A percentile compares a stretch with the other conserved stretches of the same genome.
Conservation (phyloP, 2,329 filamentous ascomycete genomes). For the Aspergillus sp. region DNA sequence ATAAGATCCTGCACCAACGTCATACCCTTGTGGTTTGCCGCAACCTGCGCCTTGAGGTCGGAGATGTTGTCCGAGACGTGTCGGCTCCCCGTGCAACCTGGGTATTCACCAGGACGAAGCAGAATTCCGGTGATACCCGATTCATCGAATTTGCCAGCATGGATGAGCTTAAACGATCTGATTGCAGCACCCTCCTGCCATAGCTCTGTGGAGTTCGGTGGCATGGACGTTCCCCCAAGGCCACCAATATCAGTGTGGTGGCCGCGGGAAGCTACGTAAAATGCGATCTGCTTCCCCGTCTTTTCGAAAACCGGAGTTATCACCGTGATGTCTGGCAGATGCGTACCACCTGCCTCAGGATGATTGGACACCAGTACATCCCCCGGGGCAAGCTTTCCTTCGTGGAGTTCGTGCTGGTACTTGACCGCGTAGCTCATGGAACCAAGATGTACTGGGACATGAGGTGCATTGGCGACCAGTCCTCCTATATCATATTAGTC, state of each 20-base stretch:
- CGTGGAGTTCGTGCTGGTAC: slow-evolving; percentile 74
- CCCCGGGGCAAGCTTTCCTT: slow-evolving; percentile 69
- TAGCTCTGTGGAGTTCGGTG: slow-evolving; percentile 39
- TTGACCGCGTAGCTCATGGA: slow-evolving; percentile 79
- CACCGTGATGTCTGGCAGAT: slow-evolving; percentile 76
- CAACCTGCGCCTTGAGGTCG: slow-evolving; percentile 49
- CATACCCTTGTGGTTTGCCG: slow-evolving; percentile 47
- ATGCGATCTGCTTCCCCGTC: slow-evolving; percentile 62
- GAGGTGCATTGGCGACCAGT: slow-evolving; percentile 67
- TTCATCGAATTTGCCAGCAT: too few relatives aligned
- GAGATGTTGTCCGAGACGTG: slow-evolving; percentile 54
- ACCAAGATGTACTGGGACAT: slow-evolving; percentile 76
- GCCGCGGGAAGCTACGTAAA: slow-evolving; percentile 73
- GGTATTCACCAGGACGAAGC: slow-evolving; percentile 46
- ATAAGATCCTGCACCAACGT: slow-evolving; percentile 39
- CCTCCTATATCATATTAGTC: too few relatives aligned
- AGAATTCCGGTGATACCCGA: too few relatives aligned
- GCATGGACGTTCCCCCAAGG: slow-evolving; percentile 52
- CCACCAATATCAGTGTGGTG: slow-evolving; percentile 72
- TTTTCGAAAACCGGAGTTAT: slow-evolving; percentile 75
- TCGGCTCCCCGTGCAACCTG: slow-evolving; percentile 72
- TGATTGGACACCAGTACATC: slow-evolving; percentile 80
- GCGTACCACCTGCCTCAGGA: slow-evolving; percentile 80
- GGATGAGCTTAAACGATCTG: slow-evolving; percentile 35
- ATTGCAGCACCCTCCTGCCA: slow-evolving; percentile 45